A percentile compares a stretch with the other conserved stretches of the same genome.
phyloP scores from a whole-genome alignment of 2,329 filamentous ascomycete species.

The Zasmidium citrigriseum region DNA sequence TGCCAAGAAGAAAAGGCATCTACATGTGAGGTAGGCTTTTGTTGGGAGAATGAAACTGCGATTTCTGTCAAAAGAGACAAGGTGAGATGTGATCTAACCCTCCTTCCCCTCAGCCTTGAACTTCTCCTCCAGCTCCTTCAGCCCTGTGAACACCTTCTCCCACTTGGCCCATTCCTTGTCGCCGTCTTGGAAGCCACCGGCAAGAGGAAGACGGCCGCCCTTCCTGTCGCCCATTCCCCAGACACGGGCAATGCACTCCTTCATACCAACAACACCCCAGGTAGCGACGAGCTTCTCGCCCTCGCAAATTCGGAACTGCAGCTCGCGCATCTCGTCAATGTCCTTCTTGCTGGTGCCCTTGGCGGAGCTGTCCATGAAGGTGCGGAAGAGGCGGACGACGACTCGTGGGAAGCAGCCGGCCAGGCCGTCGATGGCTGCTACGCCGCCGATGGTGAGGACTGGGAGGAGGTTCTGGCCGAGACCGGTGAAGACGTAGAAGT shows the following conservation, averaged over 20 bases:
- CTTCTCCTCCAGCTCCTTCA: slow-evolving; percentile 48
- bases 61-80: background rate
- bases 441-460: slow-evolving; percentile 62
- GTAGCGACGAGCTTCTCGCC: slow-evolving; percentile 64
- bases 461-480: slow-evolving; percentile 67
- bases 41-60: too few species aligned
- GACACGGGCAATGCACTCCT: slow-evolving; percentile 62
- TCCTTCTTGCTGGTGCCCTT: slow-evolving; percentile 43
- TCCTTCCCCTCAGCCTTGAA: slow-evolving; percentile 29
- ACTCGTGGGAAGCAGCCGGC: slow-evolving; percentile 66
- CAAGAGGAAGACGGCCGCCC: slow-evolving; percentile 60
- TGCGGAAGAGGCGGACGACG: slow-evolving; percentile 58
- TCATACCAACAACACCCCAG: slow-evolving; percentile 65
- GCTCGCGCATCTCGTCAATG: slow-evolving; percentile 52
- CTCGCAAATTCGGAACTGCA: slow-evolving; percentile 63
- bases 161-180: slow-evolving; percentile 60
- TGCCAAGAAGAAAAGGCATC: background rate
- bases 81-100: slow-evolving; percentile 4
- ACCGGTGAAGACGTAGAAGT: slow-evolving; percentile 65
- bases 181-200: slow-evolving; percentile 59
- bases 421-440: slow-evolving; percentile 67
- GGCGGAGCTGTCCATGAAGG: slow-evolving; percentile 44
- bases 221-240: slow-evolving; percentile 61
- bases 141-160: slow-evolving; percentile 46
- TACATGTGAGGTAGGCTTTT: background rate